These are phyloP conservation scores for Talaromyces sp. DNA, from an alignment of 2,329 filamentous ascomycete genomes.

Conservation along the genomic window DNA sequence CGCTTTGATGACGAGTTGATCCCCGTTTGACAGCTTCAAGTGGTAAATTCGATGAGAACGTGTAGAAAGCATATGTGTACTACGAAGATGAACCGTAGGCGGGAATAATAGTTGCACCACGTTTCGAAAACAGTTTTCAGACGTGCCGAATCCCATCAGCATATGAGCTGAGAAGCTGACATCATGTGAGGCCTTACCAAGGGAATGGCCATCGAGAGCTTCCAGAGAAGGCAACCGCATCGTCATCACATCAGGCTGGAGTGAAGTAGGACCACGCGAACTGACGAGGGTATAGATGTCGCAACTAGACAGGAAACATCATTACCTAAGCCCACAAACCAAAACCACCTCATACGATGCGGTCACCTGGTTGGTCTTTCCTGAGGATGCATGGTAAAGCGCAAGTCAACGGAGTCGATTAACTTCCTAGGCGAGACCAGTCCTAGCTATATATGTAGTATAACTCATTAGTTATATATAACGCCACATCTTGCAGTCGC, in stretches of 20 bases:
- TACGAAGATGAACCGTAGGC: conserved; percentile 26
- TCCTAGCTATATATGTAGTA: background rate
- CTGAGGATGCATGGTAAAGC: background rate
- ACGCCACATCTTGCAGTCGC: background rate
- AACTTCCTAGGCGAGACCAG: background rate
- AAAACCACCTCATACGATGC: background rate
- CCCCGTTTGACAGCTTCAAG: conserved; percentile 35
- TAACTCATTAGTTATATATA: background rate
- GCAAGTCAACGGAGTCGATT: background rate
- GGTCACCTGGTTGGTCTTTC: background rate
- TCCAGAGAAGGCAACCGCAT: conserved; percentile 15
- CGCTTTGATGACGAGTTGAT: conserved; percentile 34
- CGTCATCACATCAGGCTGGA: conserved; percentile 1
- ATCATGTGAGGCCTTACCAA: conserved; percentile 12
- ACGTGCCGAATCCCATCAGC: background rate
- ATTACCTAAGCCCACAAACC: background rate
- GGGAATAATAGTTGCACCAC: conserved; percentile 31
- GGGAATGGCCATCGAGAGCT: background rate
- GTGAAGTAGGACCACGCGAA: background rate
- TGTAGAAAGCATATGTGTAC: conserved; percentile 22
- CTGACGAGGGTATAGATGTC: background rate
- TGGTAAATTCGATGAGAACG: conserved; percentile 34
- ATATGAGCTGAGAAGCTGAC: conserved; percentile 9
- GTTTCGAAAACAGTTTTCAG: conserved; percentile 24
- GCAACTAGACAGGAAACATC: background rate